These are phyloP conservation scores for Trichoderma harzianum DNA, from an alignment of 2,329 filamentous ascomycete species.

Conservation along the genomic window DNA sequence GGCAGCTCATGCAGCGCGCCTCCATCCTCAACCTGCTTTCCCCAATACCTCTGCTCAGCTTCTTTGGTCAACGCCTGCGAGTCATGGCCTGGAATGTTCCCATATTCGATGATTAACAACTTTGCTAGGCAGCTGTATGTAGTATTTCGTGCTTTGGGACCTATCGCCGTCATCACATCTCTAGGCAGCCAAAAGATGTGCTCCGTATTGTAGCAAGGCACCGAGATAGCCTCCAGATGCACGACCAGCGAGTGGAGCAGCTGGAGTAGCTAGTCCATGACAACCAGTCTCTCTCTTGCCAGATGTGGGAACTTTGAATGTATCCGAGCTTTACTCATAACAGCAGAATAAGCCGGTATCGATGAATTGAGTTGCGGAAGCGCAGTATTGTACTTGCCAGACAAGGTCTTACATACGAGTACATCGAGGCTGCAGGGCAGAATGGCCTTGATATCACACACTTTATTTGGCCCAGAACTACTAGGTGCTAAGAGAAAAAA, in stretches of 20 bases:
- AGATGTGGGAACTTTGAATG: neutral
- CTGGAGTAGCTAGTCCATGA: neutral
- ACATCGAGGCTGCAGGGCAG: neutral
- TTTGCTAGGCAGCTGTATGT: neutral
- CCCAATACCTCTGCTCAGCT: neutral
- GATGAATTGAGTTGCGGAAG: neutral
- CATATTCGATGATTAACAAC: neutral
- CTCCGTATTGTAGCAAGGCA: neutral
- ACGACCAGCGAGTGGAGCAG: neutral
- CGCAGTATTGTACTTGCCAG: neutral
- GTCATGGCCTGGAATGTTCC: neutral
- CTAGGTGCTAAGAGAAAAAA: rapidly evolving
- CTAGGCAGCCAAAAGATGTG: neutral
- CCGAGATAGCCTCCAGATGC: neutral
- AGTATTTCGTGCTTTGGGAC: neutral
- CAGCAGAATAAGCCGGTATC: neutral
- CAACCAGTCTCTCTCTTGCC: neutral
- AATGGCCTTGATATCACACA: neutral
- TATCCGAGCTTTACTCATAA: neutral
- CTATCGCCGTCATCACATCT: neutral
- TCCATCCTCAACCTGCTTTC: neutral
- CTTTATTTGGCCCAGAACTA: neutral
- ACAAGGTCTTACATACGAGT: neutral
- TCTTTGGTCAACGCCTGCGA: neutral
- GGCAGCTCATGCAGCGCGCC: conserved; percentile 13